A percentile compares a stretch with the other conserved stretches of the same genome.
Conservation (phyloP, 805 yeast species). For the Candida taoyuanica region DNA sequence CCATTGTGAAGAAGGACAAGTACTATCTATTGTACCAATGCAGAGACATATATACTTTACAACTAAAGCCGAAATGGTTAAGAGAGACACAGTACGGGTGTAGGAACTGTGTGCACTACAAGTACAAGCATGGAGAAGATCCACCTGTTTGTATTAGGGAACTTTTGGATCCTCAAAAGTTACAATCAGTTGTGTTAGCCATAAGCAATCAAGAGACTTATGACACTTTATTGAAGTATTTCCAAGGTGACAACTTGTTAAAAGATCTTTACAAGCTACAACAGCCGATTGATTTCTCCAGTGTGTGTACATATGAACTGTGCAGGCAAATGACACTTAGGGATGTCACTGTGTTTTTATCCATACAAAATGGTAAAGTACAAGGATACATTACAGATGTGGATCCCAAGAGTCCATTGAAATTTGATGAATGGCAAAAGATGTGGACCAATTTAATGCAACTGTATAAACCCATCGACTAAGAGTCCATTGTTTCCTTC, state of each 20-base stretch:
- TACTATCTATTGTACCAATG: conserved; percentile 31
- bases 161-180: conserved; percentile 18
- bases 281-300: conserved; percentile 2
- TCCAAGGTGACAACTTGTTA: conserved; percentile 23
- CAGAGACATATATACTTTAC: conserved; percentile 29
- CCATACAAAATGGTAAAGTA: conserved; percentile 13
- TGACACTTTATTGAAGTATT: conserved; percentile 19
- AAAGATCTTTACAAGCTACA: conserved; percentile 24
- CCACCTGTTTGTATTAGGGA: conserved; percentile 45
- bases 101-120: conserved; percentile 53
- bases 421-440: conserved; percentile 44
- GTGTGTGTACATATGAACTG: conserved; percentile 18
- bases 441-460: conserved; percentile 15
- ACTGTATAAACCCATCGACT: conserved; percentile 8
- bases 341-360: conserved; percentile 34
- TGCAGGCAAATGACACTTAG: conserved; percentile 33
- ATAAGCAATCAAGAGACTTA: conserved; percentile 3
- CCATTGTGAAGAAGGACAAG: conserved; percentile 30
- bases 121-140: conserved; percentile 28
- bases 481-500: conserved; percentile 13
- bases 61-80: conserved; percentile 63
- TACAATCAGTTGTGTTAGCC: not conserved
- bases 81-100: conserved; percentile 35
- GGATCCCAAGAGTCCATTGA: conserved; percentile 45
- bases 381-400: conserved; percentile 39